Evolutionary conservation across 352 stramenopile genomes (phyloP), one percentile per base, ranked within the genome.

Genomic region (Globisporangium orthogonon): DNA sequence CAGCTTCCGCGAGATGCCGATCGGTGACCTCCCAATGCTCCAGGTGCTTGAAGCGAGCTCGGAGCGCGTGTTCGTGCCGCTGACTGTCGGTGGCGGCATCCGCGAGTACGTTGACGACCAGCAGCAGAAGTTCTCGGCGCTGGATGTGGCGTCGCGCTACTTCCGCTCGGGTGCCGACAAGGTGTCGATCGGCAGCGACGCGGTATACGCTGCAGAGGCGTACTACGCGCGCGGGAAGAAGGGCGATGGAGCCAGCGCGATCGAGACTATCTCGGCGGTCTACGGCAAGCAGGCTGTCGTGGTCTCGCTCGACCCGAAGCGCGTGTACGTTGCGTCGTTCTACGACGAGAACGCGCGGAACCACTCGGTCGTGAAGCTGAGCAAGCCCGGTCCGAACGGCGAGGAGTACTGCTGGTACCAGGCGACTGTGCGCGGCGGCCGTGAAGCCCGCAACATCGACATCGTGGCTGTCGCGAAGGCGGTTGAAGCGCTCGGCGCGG

Each of bases 161-260:
- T 99, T 99, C 74, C 81, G 96, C 56, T 97, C 96, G n/a, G 97
- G 97, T 41, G 97, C 97, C 29, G 97, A 99, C 76, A 99, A 99
- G 74, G 84, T 98, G 46, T 98, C 91, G 52, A 97, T 99, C 57
- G 97, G 97, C 49, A 98, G 91, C 60, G 96, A 99, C 70, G 94
- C 96, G 9, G 97, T 99, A 18, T 89, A 89, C 56, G 91, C 96
- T 11, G 89, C 95, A 10, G 93, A 98, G 69, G 87, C 83, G 30
- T 96, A 86, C 60, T 89, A 97, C 54, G 78, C 72, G 13, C 83
- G 71, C 30, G 79, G 77, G 17, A 69, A 69, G 28, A 88, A 91
- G 60, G 87, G 84, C 9, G 82, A 86, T 31, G 68, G 81, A 44
- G 63, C 68, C 15, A 97, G 89, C 53, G 97, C 92, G 3, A 98